Base-by-base conservation (phyloP, 2,329 filamentous ascomycete genomes). In the Penicillium sp. region DNA sequence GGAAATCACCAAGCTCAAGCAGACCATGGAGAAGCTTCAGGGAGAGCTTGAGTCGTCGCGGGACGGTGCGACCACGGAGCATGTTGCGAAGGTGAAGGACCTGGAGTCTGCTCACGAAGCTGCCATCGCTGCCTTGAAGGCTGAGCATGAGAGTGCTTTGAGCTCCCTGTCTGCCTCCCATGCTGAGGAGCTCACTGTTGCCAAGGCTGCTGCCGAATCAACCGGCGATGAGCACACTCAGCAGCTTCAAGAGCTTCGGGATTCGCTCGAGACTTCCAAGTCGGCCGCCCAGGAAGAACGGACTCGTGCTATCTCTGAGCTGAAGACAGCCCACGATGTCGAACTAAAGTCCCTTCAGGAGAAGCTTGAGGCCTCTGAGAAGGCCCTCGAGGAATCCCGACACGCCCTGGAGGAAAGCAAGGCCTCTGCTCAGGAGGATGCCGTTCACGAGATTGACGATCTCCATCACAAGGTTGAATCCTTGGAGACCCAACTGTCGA, bases 401-500 rank as follows among this genome's bases (percentile, higher is more conserved):
- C 72, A 70, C 34, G 69, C 70, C 35, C 58, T 73, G n/a, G 75
- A 78, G 37, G 71, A 76, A 12, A 69, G 70, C 37, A 65, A 66
- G 17, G 71, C 66, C 35, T 71, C 74, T 8, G 71, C 74, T 11
- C 72, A 75, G 55, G 66, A 71, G 12, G 69, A 68, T 42, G 74
- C 74, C 14, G 64, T 69, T 15, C 69, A 76, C 28, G 74, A 77
- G 50, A 74, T 77, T 38, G 71, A 75, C 15, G 64, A 71, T 35
- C 70, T 77, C 22, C 71, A 69, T 53, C 71, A 74, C 56, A 76
- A 75, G 64, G 68, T 75, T 34, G 67, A 66, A 22, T 64, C 67
- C 3, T 61, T 77, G 43, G 74, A 77, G 58, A 65, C 68, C 5
- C 70, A 73, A 37, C 59, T 76, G 34, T 68, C 69, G 2, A 68